Evolutionary conservation across 192 early-diverging fungal genomes (phyloP), one percentile per base, ranked within the genome.

Genomic region (Entrophospora sp.): DNA sequence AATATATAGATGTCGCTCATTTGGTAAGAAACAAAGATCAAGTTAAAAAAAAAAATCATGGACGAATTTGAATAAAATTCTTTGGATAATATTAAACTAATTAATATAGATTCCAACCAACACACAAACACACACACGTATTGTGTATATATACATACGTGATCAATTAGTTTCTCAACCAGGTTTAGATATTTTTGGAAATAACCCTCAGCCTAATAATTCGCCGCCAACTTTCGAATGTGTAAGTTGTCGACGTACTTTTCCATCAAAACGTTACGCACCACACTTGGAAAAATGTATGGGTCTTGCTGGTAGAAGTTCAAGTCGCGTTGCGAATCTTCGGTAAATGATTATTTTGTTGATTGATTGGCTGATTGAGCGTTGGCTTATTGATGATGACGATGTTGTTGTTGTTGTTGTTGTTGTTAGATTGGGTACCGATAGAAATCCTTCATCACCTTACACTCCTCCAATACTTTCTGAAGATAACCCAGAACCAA

Each of bases 261-360:
- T 83, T 70, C 88, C 93, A 24, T 87, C 89, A n/a, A 78, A 83
- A 36, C 81, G 93, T 68, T 95, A 92, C 71, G 93, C 93, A 4
- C 83, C 91, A 30, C 93, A 95, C 70, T 79, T 95, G 42, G 91
- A 94, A 78, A 95, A 94, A 67, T 95, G 93, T 78, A 76, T 95
- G 61, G 93, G 93, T 7, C 73, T 95, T 32, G 84, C 87, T 10
- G 83, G 89, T 9, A 71, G 88, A 66, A 66, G 71, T 12, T 81
- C 79, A 25, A 83, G 77, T 64, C 73, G 83, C 42, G 77, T 81
- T 24, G 82, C 84, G 5, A 86, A 72, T 67, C 64, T 83, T 51
- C 78, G 77, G 79, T 80, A 74, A 40, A 45, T 24, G 12, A 25
- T 31, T 37, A 56, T 18, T 20, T 30, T 35, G 5, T 35, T 35